Conservation (phyloP, 2,329 filamentous ascomycete species). For the Aspergillus ruber region DNA sequence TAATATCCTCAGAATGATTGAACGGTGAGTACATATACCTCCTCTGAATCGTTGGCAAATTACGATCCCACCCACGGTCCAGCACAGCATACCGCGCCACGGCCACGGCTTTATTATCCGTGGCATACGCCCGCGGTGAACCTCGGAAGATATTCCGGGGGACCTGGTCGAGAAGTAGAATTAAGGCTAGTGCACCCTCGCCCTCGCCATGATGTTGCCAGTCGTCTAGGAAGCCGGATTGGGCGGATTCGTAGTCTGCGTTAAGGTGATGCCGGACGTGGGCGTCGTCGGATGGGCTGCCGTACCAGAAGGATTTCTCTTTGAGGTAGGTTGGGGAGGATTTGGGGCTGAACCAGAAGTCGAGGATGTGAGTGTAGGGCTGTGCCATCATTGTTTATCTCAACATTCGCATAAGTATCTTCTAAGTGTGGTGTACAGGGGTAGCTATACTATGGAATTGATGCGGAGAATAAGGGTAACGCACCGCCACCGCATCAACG, state of each 20-base stretch:
- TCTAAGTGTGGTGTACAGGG: too few relatives aligned
- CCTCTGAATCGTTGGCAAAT: conserved; percentile 15
- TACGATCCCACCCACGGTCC: conserved; percentile 21
- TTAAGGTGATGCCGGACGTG: conserved; percentile 14
- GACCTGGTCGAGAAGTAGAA: conserved; percentile 36
- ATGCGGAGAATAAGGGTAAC: background rate
- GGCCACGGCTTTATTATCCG: conserved; percentile 21
- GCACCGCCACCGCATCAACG: conserved; percentile 28
- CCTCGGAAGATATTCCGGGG: conserved; percentile 32
- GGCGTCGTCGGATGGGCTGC: conserved; percentile 14
- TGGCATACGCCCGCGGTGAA: conserved; percentile 23
- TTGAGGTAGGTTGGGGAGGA: conserved; percentile 12
- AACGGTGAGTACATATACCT: conserved; percentile 33
- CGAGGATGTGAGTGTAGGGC: conserved; percentile 16
- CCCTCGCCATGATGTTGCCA: conserved; percentile 11
- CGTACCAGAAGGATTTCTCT: conserved; percentile 17
- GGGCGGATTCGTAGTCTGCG: conserved; percentile 13
- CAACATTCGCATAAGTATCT: too few relatives aligned
- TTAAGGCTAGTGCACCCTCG: conserved; percentile 26
- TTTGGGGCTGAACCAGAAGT: conserved; percentile 21
- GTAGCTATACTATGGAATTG: background rate
- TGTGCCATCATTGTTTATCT: background rate
- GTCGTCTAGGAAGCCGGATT: conserved; percentile 11
- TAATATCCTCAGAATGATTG: conserved; percentile 29
- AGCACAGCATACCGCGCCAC: conserved; percentile 20